These are phyloP conservation scores for Sclerotinia subarctica DNA, from an alignment of 2,329 filamentous ascomycete species.

Conservation along the genomic window DNA sequence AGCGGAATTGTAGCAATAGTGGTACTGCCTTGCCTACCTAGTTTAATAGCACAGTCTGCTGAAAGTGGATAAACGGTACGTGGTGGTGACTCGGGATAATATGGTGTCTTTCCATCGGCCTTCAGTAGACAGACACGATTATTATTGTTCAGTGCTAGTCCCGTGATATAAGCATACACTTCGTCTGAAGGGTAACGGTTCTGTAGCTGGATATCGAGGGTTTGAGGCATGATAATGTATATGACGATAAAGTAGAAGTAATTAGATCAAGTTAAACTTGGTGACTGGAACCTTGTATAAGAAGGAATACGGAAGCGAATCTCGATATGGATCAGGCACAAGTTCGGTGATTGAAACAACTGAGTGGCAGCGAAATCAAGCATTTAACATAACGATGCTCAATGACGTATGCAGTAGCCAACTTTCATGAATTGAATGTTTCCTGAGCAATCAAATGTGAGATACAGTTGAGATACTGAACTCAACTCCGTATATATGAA, in stretches of 20 bases:
- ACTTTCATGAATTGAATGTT: constrained; percentile 2
- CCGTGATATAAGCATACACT: constrained; percentile 70
- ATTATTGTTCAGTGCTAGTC: constrained; percentile 57
- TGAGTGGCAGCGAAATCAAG: constrained; percentile 1
- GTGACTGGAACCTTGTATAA: neutral
- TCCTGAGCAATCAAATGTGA: neutral
- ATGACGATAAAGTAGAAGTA: neutral
- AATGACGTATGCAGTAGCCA: constrained; percentile 8
- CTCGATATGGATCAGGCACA: neutral
- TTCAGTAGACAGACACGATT: constrained; percentile 60
- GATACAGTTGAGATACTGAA: neutral
- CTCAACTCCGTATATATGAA: neutral
- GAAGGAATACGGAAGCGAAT: neutral
- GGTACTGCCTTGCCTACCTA: constrained; percentile 59
- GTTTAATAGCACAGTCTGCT: constrained; percentile 58
- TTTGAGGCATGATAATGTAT: constrained; percentile 16
- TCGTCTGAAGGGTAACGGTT: constrained; percentile 62
- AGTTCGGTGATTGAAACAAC: neutral
- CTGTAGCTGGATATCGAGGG: constrained; percentile 57
- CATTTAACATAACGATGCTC: neutral
- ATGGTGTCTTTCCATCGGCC: constrained; percentile 62
- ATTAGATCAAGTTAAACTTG: neutral
- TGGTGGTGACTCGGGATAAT: constrained; percentile 60
- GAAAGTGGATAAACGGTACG: constrained; percentile 49
- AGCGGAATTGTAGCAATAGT: constrained; percentile 64